Evolutionary conservation across 495 filamentous ascomycete species (phyloP), one percentile per base, ranked within the genome.

Genomic region (Penicillium salamii): DNA sequence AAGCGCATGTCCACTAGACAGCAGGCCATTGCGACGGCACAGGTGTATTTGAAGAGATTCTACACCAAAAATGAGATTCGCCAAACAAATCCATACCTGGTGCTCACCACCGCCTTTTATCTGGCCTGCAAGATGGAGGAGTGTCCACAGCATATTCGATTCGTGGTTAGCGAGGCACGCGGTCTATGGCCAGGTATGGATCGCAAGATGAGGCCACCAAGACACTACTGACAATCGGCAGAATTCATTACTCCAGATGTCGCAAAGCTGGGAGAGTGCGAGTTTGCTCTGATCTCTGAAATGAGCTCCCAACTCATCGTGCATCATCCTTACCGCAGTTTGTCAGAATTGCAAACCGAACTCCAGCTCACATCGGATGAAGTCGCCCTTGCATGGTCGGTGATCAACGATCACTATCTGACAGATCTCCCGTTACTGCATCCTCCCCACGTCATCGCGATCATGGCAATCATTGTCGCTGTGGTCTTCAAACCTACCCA

Each of bases 91-190:
- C 92, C 93, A 13, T 96, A 95, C 68, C 82, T 97, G 13, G 79
- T 97, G 38, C 75, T 96, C 52, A 84, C 89, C 21, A 97, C 93
- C 4, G 90, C 92, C 20, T 74, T 97, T 52, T 98, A 98, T 69
- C 77, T 98, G 28, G 93, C 95, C 39, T 95, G 91, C 72, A 98
- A 98, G 70, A 96, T 95, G 88, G 93, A 98, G 67, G 93, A 98
- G 69, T 92, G 86, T 53, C 95, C 93, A 21, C 91, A 96, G 66
- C 95, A 98, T 67, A 97, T 98, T 52, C 80, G 92, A 26, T 78
- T 91, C 41, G 81, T 98, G 35, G 83, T 91, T 2, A 82, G 79
- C 5, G 92, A 98, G 66, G 89, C 91, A 4, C 82, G 90, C n/a
- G 78, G 81, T 40, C 72, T 91, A 34, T 98, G 91, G 90, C 87